Conservation (phyloP, 106 monocot species). For the Platanthera guangdongensis region DNA sequence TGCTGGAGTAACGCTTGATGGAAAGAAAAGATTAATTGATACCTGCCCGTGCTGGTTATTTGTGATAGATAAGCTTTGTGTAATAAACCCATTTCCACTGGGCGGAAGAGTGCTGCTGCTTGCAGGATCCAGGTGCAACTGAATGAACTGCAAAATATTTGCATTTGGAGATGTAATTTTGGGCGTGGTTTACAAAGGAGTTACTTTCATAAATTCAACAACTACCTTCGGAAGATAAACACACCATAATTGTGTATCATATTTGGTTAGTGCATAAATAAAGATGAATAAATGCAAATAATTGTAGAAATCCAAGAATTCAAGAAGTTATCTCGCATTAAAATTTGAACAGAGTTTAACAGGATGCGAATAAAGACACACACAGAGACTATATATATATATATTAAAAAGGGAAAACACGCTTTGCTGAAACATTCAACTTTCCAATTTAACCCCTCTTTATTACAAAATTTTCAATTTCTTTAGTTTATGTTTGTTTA, state of each 20-base stretch:
- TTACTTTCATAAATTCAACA: background rate
- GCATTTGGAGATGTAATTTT: background rate
- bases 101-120: slow-evolving; percentile 80
- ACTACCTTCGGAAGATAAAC: background rate
- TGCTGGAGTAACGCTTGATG: background rate
- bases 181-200: background rate
- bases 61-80: slow-evolving; percentile 58
- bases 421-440: too few relatives aligned
- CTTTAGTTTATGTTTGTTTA: too few relatives aligned
- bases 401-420: too few relatives aligned
- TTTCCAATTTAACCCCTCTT: too few relatives aligned
- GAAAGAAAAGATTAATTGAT: slow-evolving; percentile 1
- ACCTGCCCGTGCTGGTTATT: slow-evolving; percentile 93
- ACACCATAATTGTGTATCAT: background rate
- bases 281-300: background rate
- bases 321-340: background rate
- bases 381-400: too few relatives aligned
- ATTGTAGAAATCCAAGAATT: background rate
- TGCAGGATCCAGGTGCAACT: slow-evolving; percentile 80
- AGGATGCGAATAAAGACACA: background rate
- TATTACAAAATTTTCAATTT: too few relatives aligned
- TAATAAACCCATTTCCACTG: slow-evolving; percentile 53
- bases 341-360: background rate
- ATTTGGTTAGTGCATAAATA: background rate
- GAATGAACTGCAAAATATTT: slow-evolving; percentile 52